These are phyloP conservation scores for Pseudomonodictys pantanalensis DNA, from an alignment of 495 filamentous ascomycete species.

Conservation along the genomic window DNA sequence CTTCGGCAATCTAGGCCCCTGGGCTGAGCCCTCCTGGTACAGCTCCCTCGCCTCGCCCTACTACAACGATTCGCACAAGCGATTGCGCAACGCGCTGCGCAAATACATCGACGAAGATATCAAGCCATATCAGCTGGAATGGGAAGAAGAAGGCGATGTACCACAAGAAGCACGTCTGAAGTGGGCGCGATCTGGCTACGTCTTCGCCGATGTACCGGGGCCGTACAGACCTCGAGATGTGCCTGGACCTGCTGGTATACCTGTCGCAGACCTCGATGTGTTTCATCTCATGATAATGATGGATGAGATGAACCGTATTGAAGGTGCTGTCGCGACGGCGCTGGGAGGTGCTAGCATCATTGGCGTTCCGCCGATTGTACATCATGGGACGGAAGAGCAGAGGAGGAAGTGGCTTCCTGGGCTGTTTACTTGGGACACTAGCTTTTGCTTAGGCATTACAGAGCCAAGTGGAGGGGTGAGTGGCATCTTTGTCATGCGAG, in stretches of 20 bases:
- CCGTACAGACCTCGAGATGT: constrained; percentile 36
- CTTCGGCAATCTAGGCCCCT: constrained; percentile 40
- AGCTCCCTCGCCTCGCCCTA: constrained; percentile 41
- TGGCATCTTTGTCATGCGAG: neutral
- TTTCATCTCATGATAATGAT: constrained; percentile 41
- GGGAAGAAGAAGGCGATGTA: constrained; percentile 41
- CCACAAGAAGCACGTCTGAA: constrained; percentile 33
- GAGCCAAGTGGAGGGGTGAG: constrained; percentile 34
- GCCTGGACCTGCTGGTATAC: constrained; percentile 38
- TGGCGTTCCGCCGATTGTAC: constrained; percentile 35
- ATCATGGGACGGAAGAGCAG: constrained; percentile 36
- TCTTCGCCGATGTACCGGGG: constrained; percentile 40
- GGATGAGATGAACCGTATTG: constrained; percentile 39
- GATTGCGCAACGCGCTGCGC: constrained; percentile 34
- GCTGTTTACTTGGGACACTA: constrained; percentile 37
- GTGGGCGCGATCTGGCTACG: constrained; percentile 38
- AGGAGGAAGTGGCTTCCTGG: constrained; percentile 35
- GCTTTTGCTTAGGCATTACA: constrained; percentile 37
- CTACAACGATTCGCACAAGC: constrained; percentile 40
- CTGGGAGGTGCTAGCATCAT: constrained; percentile 33
- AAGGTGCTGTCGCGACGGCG: constrained; percentile 38
- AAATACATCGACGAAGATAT: constrained; percentile 38
- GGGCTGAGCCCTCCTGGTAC: constrained; percentile 42
- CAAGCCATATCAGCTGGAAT: constrained; percentile 40
- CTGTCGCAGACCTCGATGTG: constrained; percentile 38